Conservation (phyloP, 768 basidiomycete genomes). For the Podaxis pistillaris region DNA sequence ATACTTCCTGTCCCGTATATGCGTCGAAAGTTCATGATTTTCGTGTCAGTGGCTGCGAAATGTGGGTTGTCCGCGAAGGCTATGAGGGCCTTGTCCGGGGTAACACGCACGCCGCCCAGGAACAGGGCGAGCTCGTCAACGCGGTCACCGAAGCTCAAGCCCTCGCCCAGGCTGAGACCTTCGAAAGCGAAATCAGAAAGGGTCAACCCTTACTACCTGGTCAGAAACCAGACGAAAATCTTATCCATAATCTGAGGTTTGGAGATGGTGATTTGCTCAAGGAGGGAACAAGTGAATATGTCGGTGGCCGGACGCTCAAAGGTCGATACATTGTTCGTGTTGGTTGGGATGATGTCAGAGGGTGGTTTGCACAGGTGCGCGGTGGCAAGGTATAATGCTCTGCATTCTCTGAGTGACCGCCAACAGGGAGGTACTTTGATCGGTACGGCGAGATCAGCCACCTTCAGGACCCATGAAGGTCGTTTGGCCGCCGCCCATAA, state of each 20-base stretch:
- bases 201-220: slow-evolving; percentile 16
- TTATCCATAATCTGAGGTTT: slow-evolving; percentile 77
- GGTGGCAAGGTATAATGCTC: background rate
- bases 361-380: slow-evolving; percentile 87
- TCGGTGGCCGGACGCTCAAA: slow-evolving; percentile 71
- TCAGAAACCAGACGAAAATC: slow-evolving; percentile 31
- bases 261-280: slow-evolving; percentile 76
- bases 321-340: slow-evolving; percentile 92
- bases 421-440: slow-evolving; percentile 89
- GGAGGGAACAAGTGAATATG: slow-evolving; percentile 79
- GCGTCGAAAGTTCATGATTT: background rate
- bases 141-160: slow-evolving; percentile 17
- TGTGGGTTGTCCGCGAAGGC: slow-evolving; percentile 95
- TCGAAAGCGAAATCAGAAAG: slow-evolving; percentile 19
- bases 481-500: slow-evolving; percentile 87
- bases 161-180: slow-evolving; percentile 21
- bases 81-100: slow-evolving; percentile 97
- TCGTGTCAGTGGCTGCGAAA: slow-evolving; percentile 80
- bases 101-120: slow-evolving; percentile 47
- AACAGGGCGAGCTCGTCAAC: slow-evolving; percentile 19
- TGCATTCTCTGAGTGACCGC: background rate
- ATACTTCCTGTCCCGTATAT: background rate
- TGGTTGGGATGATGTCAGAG: slow-evolving; percentile 97
- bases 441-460: slow-evolving; percentile 84
- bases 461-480: slow-evolving; percentile 86